phyloP scores from a whole-genome alignment of 306 rosid species.

The Vigna trinervia region DNA sequence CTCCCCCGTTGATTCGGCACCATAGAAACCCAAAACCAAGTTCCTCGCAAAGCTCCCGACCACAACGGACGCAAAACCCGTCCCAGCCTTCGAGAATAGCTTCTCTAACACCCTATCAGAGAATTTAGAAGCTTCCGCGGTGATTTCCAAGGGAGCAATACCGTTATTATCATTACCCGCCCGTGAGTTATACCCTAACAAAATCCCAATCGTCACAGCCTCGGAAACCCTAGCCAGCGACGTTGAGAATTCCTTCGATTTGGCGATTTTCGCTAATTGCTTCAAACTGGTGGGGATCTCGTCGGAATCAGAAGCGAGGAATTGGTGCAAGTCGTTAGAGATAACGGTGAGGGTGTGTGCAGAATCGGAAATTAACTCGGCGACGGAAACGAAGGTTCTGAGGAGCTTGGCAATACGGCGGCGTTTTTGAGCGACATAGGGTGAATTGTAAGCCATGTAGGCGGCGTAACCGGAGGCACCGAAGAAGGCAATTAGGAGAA shows the following conservation, averaged over 20 bases:
- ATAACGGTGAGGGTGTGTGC: slow-evolving; percentile 63
- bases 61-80: slow-evolving; percentile 82
- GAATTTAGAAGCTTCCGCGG: slow-evolving; percentile 42
- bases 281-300: slow-evolving; percentile 78
- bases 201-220: slow-evolving; percentile 69
- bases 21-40: slow-evolving; percentile 67
- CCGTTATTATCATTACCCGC: slow-evolving; percentile 9
- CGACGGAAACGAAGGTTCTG: slow-evolving; percentile 64
- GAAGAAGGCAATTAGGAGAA: slow-evolving; percentile 59
- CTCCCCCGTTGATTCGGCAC: slow-evolving; percentile 39
- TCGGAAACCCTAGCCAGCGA: slow-evolving; percentile 59
- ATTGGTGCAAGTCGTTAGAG: slow-evolving; percentile 71
- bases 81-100: slow-evolving; percentile 75
- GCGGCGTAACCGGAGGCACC: slow-evolving; percentile 81
- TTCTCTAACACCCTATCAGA: slow-evolving; percentile 60
- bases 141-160: neutral
- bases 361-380: slow-evolving; percentile 70
- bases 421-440: slow-evolving; percentile 66
- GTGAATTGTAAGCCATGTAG: slow-evolving; percentile 66
- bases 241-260: slow-evolving; percentile 65
- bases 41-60: slow-evolving; percentile 97
- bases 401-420: slow-evolving; percentile 57
- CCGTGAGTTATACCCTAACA: slow-evolving; percentile 56
- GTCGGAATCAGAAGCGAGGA: slow-evolving; percentile 73
- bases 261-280: slow-evolving; percentile 76